phyloP scores from a whole-genome alignment of 208 protist genomes.

The Novymonas esmeraldas region DNA sequence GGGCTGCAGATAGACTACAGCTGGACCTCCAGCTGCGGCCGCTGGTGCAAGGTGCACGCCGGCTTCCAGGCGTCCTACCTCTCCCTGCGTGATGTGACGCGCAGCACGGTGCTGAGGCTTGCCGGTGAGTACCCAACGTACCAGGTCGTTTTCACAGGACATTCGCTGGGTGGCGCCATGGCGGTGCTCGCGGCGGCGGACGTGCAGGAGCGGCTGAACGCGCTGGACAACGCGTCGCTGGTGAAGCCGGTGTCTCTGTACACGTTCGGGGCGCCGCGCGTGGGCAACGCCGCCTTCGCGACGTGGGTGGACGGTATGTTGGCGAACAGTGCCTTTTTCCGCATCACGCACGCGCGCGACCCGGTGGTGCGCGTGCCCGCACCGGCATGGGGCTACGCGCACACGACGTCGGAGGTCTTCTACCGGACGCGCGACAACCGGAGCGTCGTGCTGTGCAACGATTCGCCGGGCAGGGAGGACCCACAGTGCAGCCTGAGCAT shows the following conservation, averaged over 20 bases:
- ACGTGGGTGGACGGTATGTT: conserved; percentile 27
- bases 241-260: conserved; percentile 32
- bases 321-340: conserved; percentile 21
- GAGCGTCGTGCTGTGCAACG: background rate
- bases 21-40: conserved; percentile 23
- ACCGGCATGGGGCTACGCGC: conserved; percentile 36
- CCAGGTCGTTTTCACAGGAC: background rate
- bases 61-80: conserved; percentile 49
- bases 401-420: conserved; percentile 43
- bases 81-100: conserved; percentile 10
- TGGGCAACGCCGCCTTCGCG: conserved; percentile 50
- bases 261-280: conserved; percentile 61
- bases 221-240: background rate
- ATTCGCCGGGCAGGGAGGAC: background rate
- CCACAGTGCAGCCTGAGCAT: background rate
- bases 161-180: conserved; percentile 5
- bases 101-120: background rate
- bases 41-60: conserved; percentile 38
- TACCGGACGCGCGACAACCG: conserved; percentile 8
- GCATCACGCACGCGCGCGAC: conserved; percentile 48
- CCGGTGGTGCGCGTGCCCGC: conserved; percentile 46
- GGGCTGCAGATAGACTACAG: conserved; percentile 30
- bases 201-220: conserved; percentile 1
- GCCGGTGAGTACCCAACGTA: background rate
- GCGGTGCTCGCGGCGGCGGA: conserved; percentile 2